A percentile compares a stretch with the other conserved stretches of the same genome.
Conservation (phyloP, 768 basidiomycete genomes). For the Russula griseocarnosa region DNA sequence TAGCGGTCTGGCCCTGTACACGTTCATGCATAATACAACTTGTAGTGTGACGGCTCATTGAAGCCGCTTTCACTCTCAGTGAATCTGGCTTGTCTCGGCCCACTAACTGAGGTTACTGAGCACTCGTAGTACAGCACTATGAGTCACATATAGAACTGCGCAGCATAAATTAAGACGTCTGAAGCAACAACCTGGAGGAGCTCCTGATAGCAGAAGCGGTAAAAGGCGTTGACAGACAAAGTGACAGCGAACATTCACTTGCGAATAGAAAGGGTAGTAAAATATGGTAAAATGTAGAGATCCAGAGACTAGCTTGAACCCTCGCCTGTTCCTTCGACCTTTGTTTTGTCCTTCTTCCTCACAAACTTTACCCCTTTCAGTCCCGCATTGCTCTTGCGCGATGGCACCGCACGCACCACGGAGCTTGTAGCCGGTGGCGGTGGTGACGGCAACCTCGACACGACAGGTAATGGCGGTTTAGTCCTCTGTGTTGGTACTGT, state of each 20-base stretch:
- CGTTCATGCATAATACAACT: too few species aligned
- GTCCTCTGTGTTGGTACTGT: background rate
- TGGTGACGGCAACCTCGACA: conserved; percentile 15
- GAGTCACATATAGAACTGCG: background rate
- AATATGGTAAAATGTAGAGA: background rate
- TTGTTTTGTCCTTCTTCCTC: conserved; percentile 29
- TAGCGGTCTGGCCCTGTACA: too few species aligned
- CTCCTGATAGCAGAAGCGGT: background rate
- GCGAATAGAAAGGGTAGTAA: background rate
- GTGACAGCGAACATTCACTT: background rate
- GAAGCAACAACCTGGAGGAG: background rate
- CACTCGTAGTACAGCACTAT: background rate
- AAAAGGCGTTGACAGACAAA: background rate
- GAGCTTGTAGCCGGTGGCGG: background rate
- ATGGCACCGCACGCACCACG: background rate
- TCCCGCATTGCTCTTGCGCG: conserved; percentile 19
- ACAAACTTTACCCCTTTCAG: conserved; percentile 33
- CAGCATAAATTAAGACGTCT: background rate
- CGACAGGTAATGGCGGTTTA: conserved; percentile 6
- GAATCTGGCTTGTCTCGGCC: too few species aligned
- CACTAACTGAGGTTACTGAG: too few species aligned
- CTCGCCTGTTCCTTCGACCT: conserved; percentile 12
- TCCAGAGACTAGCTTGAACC: background rate
- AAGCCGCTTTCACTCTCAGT: too few species aligned
- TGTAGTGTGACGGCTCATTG: too few species aligned